Conservation (phyloP, 2,329 filamentous ascomycete genomes). For the Cladosporium halotolerans region DNA sequence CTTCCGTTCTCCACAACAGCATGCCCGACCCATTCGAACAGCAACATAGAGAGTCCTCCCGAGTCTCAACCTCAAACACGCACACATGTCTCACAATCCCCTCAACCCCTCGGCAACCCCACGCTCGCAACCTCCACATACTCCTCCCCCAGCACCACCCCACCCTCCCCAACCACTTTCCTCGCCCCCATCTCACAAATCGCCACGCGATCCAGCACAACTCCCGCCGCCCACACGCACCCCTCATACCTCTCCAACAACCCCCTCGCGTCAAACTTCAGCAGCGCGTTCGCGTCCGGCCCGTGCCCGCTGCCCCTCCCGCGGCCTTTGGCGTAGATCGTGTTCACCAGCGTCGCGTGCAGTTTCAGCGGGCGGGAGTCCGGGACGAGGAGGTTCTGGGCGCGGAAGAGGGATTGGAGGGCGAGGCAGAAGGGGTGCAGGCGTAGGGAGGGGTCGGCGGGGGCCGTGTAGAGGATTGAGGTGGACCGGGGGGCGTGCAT, state of each 20-base stretch:
- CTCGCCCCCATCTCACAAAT: conserved; percentile 87
- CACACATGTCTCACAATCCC: too few relatives aligned
- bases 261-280: conserved; percentile 37
- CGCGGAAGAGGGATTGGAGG: conserved; percentile 50
- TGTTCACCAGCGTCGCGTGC: conserved; percentile 83
- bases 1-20: too few relatives aligned
- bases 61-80: too few relatives aligned
- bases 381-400: conserved; percentile 50
- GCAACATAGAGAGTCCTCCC: too few relatives aligned
- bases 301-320: conserved; percentile 25
- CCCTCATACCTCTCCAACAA: conserved; percentile 53
- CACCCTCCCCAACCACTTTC: conserved; percentile 47
- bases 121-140: conserved; percentile 45
- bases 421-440: conserved; percentile 53
- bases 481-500: conserved; percentile 56
- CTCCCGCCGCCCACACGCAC: conserved; percentile 63
- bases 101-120: conserved; percentile 12
- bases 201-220: conserved; percentile 63
- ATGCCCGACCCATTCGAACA: too few relatives aligned
- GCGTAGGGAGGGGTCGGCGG: conserved; percentile 46
- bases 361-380: conserved; percentile 62
- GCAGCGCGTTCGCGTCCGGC: conserved; percentile 28
- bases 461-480: conserved; percentile 60
- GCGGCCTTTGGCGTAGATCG: conserved; percentile 61
- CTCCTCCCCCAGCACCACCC: conserved; percentile 45